Evolutionary conservation across 345 rosid genomes (phyloP).

Genomic region (Gossypium mustelinum): DNA sequence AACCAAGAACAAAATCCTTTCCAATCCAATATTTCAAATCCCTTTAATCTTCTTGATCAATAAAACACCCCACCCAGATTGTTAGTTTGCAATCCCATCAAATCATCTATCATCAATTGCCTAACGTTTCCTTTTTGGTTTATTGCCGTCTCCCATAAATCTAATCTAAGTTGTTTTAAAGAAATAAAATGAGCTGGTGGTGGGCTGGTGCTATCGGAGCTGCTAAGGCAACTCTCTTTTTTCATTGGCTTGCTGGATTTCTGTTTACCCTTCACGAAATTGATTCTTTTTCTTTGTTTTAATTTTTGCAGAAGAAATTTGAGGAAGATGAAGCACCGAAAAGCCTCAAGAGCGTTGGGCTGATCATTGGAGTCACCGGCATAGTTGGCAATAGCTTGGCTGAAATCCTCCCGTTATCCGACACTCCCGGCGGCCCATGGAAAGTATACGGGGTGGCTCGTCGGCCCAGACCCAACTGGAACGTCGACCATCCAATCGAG

Average conservation of each 20-base stretch:
- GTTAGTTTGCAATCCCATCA: neutral
- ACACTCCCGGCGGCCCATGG: conserved; percentile 95
- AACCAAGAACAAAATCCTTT: neutral
- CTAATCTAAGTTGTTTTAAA: neutral
- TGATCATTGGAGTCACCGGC: conserved; percentile 79
- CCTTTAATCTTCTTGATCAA: neutral
- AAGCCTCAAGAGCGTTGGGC: conserved; percentile 62
- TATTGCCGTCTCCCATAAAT: neutral
- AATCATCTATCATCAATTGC: neutral
- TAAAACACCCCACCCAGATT: neutral
- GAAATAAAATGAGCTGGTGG: conserved; percentile 49
- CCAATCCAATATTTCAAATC: neutral
- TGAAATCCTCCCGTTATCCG: conserved; percentile 81
- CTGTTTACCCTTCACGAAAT: neutral
- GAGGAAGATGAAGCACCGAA: conserved; percentile 52
- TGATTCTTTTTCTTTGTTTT: neutral
- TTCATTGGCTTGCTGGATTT: neutral
- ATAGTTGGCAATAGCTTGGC: conserved; percentile 90
- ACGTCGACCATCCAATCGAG: conserved; percentile 64
- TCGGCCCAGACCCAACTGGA: conserved; percentile 76
- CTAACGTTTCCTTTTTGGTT: neutral
- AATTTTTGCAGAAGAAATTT: conserved; percentile 52
- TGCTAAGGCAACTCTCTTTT: conserved; percentile 27
- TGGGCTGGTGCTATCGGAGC: conserved; percentile 60
- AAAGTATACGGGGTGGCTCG: conserved; percentile 91